Evolutionary conservation across 2,329 filamentous ascomycete genomes (phyloP), one percentile per base, ranked within the genome.

Genomic region (Diaporthe amygdali): DNA sequence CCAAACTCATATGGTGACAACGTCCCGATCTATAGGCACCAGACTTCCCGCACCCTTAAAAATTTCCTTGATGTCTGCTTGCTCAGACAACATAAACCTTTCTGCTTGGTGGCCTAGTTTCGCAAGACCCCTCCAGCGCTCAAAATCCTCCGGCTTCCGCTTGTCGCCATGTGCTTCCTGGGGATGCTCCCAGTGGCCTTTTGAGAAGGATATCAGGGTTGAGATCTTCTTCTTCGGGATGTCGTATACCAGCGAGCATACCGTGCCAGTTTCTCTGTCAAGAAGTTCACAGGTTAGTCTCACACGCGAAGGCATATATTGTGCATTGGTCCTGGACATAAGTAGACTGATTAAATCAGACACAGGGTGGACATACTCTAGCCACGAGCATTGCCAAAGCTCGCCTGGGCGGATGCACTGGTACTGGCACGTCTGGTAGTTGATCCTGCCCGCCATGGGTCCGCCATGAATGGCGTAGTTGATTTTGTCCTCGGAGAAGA

Each of bases 391-490:
- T 74, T 90, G 88, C 88, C 88, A 90, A 0, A 90, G 76, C 76
- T 90, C 88, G 2, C 86, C 86, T 0, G 87, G 84, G 0, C 88
- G 83, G 34, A 90, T 84, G 77, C 88, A 90, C 75, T 90, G 88
- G 74, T 87, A 90, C 1, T 84, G 86, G 15, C 83, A 86, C 1
- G 83, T 82, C 74, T 89, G 87, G 76, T 84, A 89, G 77, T 89
- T 89, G 66, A 80, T 79, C 3, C 86, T 82, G 2, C 87, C 87
- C 0, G 84, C 84, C 88, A 90, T 90, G 3, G 88, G 88, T 0
- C 88, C 88, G 5, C 88, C 87, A 74, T 90, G 88, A 68, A 90
- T 90, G 30, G 84, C 84, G 74, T 90, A 90, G 71, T 90, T 85
- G 59, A 89, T 84, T 5, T 87, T 84, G 68, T 83, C 79, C 22